Evolutionary conservation across 805 yeast species (phyloP), one percentile per base, ranked within the genome.

Genomic region (Metschnikowia vanudenii): DNA sequence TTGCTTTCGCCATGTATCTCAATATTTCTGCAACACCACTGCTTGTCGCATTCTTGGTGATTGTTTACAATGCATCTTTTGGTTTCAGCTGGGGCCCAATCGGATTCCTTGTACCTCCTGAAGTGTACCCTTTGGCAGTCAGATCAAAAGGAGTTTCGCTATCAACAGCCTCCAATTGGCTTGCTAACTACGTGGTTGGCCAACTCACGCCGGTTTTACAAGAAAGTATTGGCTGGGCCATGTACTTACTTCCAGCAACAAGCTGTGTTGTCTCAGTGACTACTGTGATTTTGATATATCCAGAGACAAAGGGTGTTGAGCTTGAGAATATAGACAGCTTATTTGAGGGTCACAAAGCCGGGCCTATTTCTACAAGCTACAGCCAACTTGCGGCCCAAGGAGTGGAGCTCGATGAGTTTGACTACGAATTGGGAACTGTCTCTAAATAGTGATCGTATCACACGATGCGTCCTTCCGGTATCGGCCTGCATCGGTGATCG

Each of bases 31-130:
- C 54, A 39, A 72, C 77, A 2, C 70, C 76, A 19, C 57, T 62
- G 46, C 40, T 67, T 46, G 76, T 71, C 18, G 76, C 75, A 4
- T 20, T 68, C 2, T 61, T 71, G 55, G 77, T 73, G 32, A 59
- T 73, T 4, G 51, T 72, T 6, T 73, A 71, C 55, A 72, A 72
- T 41, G 76, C 74, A 1, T 61, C 69, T 4, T 72, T 72, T 55
- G 77, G 77, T 4, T 72, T 62, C 55, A 67, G 73, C 49, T 72
- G 76, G 76, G 77, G 77, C 4, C 77, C 77, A 5, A 64, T 72
- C 22, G 76, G 75, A 16, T 72, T 69, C 37, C 63, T 72, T 35
- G 64, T 71, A 33, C 75, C 75, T 1, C 75, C 76, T 1, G 77
- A 72, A 51, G 74, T 69, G 34, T 68, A 63, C 46, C 76, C 76